These are phyloP conservation scores for Microstegium vimineum DNA, from an alignment of 176 grass and related monocot genomes.

Conservation along the genomic window DNA sequence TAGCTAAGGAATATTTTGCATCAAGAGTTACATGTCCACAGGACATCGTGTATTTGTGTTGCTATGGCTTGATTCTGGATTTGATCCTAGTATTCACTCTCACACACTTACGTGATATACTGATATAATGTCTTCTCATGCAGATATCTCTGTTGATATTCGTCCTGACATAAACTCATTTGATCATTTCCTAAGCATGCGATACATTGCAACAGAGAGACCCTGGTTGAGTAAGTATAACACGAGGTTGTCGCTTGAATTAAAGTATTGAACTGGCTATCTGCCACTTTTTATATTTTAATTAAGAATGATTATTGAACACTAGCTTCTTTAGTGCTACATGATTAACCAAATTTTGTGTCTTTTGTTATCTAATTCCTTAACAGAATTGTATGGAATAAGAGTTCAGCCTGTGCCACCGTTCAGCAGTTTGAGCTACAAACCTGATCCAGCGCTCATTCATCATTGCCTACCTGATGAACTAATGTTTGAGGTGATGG, in stretches of 20 bases:
- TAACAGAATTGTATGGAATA: slow-evolving; percentile 86
- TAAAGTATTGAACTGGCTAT: neutral
- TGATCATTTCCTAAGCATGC: slow-evolving; percentile 49
- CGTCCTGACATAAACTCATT: slow-evolving; percentile 50
- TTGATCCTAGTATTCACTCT: neutral
- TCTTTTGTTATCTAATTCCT: slow-evolving; percentile 12
- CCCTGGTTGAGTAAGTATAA: slow-evolving; percentile 87
- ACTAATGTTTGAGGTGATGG: slow-evolving; percentile 67
- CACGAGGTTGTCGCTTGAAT: neutral
- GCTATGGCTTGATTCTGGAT: neutral
- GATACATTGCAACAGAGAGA: slow-evolving; percentile 74
- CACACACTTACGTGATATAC: neutral
- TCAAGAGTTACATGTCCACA: neutral
- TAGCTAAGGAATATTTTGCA: neutral
- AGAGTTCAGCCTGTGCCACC: slow-evolving; percentile 66
- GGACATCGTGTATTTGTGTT: neutral
- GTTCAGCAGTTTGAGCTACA: slow-evolving; percentile 65
- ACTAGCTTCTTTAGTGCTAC: slow-evolving; percentile 19
- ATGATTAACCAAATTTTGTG: slow-evolving; percentile 1
- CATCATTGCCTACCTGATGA: slow-evolving; percentile 84
- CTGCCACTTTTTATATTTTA: slow-evolving; percentile 8
- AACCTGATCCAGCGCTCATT: slow-evolving; percentile 80
- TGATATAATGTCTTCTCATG: slow-evolving; percentile 7
- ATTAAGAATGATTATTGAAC: neutral
- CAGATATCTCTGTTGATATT: slow-evolving; percentile 71